Evolutionary conservation across 208 protist genomes (phyloP).

Genomic region (Leishmania braziliensis): DNA sequence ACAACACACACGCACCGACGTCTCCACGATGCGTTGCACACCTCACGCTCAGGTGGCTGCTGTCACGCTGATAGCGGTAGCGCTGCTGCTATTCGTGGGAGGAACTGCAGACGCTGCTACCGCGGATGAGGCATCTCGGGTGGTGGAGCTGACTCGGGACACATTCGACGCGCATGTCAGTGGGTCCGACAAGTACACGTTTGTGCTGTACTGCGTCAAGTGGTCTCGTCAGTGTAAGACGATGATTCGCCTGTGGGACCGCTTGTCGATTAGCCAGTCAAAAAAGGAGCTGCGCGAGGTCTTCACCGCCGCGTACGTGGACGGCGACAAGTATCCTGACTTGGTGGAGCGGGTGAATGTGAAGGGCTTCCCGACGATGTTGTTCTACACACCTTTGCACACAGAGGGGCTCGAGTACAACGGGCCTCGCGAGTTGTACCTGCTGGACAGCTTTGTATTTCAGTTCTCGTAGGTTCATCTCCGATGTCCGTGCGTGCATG

Average conservation of each 20-base stretch:
- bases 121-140: conserved; percentile 32
- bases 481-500: neutral
- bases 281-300: conserved; percentile 47
- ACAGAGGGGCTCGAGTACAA: conserved; percentile 66
- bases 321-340: conserved; percentile 61
- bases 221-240: conserved; percentile 60
- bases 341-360: conserved; percentile 50
- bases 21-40: neutral
- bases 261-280: conserved; percentile 77
- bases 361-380: conserved; percentile 58
- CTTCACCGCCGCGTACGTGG: conserved; percentile 67
- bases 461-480: conserved; percentile 55
- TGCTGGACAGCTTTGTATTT: conserved; percentile 84
- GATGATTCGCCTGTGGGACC: conserved; percentile 44
- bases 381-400: conserved; percentile 73
- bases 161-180: conserved; percentile 69
- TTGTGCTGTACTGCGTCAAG: conserved; percentile 76
- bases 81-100: conserved; percentile 9
- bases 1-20: neutral
- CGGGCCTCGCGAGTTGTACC: conserved; percentile 33
- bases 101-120: neutral
- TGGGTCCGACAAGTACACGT: conserved; percentile 55
- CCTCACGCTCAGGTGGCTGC: neutral
- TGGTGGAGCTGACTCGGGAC: conserved; percentile 62
- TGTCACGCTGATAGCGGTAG: neutral